Evolutionary conservation across 179 eudicot genomes (phyloP), one percentile per base, ranked within the genome.

Genomic region (Amaranthus tricolor): DNA sequence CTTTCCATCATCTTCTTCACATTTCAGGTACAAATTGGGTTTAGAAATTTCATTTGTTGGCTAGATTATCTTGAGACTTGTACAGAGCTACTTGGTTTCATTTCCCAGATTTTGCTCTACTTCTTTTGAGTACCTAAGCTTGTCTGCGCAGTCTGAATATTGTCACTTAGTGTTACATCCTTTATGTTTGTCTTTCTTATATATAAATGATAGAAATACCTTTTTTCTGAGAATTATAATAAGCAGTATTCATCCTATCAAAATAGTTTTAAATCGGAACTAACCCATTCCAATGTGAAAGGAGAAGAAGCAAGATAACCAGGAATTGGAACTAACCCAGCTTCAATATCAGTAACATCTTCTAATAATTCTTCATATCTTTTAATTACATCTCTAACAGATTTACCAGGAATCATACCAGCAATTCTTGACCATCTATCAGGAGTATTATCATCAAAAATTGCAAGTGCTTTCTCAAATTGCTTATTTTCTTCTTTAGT

Each of bases 401-500:
- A 81, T 74, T 89, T 94, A 7, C 97, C 97, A 0, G 97, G 98
- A 40, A 89, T 84, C 93, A 86, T 84, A 19, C 75, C 84, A 14
- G 98, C 96, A 20, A 94, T 88, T 50, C 85, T 86, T 5, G 60
- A 61, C 96, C 96, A 94, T 79, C 97, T 82, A 68, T 94, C 85
- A 10, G 97, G 93, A 1, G 89, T 87, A 10, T 86, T 74, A 53
- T 88, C 87, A 70, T 89, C 98, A 68, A 73, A 82, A 44, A 90
- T 63, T 55, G 97, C 98, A 5, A 94, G 82, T 66, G 98, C 98
- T 68, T 84, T 83, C 78, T 94, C 98, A 48, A 94, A 94, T 49
- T 19, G 68, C 82, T 94, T 94, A 89, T 94, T 92, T 84, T 94
- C 96, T 73, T 90, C 98, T 79, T 85, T 85, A 0, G 90, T 94